Base-by-base conservation (phyloP, 805 yeast genomes). In the Diddensiella santjacobensis region DNA sequence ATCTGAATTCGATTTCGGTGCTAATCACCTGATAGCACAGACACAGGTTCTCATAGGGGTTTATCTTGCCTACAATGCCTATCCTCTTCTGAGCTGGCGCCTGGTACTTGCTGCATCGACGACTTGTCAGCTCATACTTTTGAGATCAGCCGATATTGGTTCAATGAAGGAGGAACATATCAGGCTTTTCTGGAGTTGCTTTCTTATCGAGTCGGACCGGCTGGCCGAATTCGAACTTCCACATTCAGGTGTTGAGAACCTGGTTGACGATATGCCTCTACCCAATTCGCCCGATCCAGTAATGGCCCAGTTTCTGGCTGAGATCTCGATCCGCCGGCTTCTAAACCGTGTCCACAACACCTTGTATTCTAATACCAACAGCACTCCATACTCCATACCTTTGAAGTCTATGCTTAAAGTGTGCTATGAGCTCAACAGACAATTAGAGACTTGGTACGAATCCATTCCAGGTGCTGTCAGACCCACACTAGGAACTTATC, bases 301-400 rank as follows among this genome's bases (percentile, higher is more conserved):
- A 19, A 51, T 50, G 35, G 45, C 44, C 18, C 47, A 53, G 22
- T 50, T 54, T 40, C 45, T 54, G 1, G 57, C 57, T 22, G 54
- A 54, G 31, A 54, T 52, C 17, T 49, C 57, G n/a, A 49, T 54
- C 23, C 49, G 56, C 11, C 42, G 55, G 15, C 45, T 54, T 17
- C 50, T 54, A n/a, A 54, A 52, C 42, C 53, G 57, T 13, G 50
- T 52, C 11, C 57, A 54, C 40, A 42, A 40, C 39, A 36, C 45
- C 4, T 33, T 49, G 18, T 49, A 49, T 37, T 18, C 45, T 13
- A 35, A 22, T 17, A 29, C 19, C 4, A 47, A 42, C 10, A 26
- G 11, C 31, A 26, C 31, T 26, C 31, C 31, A 8, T 22, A 19
- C 26, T 31, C 41, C n/a, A 17, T 17, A 11, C 44, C 19, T 3